Conservation (phyloP, 225 moss, liverwort and hornwort species). For the Physcomitrellopsis africana region DNA sequence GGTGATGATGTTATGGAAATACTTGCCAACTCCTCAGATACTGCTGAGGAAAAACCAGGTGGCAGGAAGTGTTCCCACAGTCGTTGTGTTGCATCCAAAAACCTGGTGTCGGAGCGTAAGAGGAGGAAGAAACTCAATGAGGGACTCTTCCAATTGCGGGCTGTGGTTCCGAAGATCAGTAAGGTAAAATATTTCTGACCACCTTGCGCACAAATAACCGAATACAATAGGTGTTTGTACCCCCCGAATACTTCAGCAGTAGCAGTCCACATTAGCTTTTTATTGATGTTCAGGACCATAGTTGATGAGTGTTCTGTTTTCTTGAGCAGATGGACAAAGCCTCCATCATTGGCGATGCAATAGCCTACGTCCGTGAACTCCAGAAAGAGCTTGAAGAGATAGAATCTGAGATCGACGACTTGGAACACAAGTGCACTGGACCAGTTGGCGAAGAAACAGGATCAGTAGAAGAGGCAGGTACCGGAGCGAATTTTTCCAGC, state of each 20-base stretch:
- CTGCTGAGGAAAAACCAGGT: constrained; percentile 31
- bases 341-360: constrained; percentile 63
- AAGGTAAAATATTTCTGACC: constrained; percentile 39
- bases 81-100: constrained; percentile 58
- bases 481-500: constrained; percentile 53
- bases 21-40: constrained; percentile 38
- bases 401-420: constrained; percentile 48
- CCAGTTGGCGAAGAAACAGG: constrained; percentile 47
- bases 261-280: too few species aligned
- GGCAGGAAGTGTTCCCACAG: constrained; percentile 45
- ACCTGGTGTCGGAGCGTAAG: constrained; percentile 67
- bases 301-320: not conserved
- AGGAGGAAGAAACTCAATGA: constrained; percentile 72
- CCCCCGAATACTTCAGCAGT: too few species aligned
- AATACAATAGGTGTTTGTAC: too few species aligned
- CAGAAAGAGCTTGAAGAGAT: constrained; percentile 67
- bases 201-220: not conserved
- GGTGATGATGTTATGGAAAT: constrained; percentile 18
- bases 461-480: constrained; percentile 40
- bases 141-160: constrained; percentile 60
- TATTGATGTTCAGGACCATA: constrained; percentile 12
- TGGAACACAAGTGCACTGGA: constrained; percentile 59
- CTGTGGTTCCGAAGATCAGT: constrained; percentile 67
- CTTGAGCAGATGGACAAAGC: constrained; percentile 59
- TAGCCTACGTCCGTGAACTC: constrained; percentile 65